Conservation (phyloP, 2,329 filamentous ascomycete genomes). For the Macrophomina phaseolina region DNA sequence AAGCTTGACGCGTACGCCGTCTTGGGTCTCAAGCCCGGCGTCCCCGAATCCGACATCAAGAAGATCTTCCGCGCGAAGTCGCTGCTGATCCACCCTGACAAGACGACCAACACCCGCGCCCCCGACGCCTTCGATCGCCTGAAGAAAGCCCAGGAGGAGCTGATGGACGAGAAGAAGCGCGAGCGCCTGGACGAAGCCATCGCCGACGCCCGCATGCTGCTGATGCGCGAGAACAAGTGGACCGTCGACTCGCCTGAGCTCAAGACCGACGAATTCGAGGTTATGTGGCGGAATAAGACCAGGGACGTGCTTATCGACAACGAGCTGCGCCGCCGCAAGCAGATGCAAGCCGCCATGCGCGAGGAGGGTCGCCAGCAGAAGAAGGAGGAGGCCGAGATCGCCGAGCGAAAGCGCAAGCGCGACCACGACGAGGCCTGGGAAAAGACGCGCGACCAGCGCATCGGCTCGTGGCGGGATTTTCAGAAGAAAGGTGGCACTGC, state of each 20-base stretch:
- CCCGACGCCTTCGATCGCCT: constrained; percentile 96
- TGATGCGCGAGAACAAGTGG: constrained; percentile 94
- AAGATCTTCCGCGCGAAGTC: constrained; percentile 93
- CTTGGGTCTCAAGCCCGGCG: constrained; percentile 91
- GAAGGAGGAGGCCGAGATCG: constrained; percentile 83
- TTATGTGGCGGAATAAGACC: constrained; percentile 88
- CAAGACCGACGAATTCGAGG: constrained; percentile 80
- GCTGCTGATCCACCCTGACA: constrained; percentile 98
- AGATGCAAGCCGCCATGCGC: constrained; percentile 93
- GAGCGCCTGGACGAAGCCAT: constrained; percentile 90
- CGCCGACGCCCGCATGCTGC: constrained; percentile 90
- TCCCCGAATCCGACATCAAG: constrained; percentile 96
- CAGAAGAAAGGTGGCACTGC: constrained; percentile 55
- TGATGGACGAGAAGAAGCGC: constrained; percentile 94
- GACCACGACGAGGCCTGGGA: constrained; percentile 97
- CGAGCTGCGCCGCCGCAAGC: constrained; percentile 80
- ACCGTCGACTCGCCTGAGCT: constrained; percentile 87
- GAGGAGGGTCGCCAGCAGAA: constrained; percentile 91
- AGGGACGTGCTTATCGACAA: constrained; percentile 91
- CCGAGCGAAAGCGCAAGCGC: constrained; percentile 65
- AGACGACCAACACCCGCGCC: constrained; percentile 87
- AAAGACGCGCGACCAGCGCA: constrained; percentile 85
- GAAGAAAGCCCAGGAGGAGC: constrained; percentile 88
- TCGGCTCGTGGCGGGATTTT: constrained; percentile 92
- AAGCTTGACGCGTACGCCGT: constrained; percentile 87